Evolutionary conservation across 768 basidiomycete species (phyloP).

Genomic region (Hericium rajendrae): DNA sequence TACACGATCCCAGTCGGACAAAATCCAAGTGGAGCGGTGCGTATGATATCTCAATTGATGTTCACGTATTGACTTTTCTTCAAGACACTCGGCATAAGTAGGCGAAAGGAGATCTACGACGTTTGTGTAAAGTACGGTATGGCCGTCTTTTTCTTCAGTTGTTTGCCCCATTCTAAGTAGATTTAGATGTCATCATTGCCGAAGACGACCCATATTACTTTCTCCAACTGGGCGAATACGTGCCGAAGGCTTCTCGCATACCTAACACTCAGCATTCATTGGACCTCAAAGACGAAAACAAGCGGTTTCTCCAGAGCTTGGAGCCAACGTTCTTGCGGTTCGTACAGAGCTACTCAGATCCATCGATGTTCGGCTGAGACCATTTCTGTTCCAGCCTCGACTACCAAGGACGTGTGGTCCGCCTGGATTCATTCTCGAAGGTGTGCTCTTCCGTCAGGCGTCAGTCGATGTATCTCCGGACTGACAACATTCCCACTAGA

Average conservation of each 20-base stretch:
- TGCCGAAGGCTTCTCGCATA: slow-evolving; percentile 32
- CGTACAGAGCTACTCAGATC: neutral
- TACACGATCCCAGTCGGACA: slow-evolving; percentile 78
- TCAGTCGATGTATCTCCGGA: neutral
- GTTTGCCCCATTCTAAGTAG: neutral
- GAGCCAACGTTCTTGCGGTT: slow-evolving; percentile 54
- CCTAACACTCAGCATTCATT: slow-evolving; percentile 4
- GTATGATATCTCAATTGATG: slow-evolving; percentile 15
- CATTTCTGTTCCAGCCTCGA: slow-evolving; percentile 36
- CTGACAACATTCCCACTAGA: slow-evolving; percentile 30
- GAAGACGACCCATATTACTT: slow-evolving; percentile 84
- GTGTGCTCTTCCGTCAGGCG: slow-evolving; percentile 19
- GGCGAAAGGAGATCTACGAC: slow-evolving; percentile 77
- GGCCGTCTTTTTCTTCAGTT: slow-evolving; percentile 1
- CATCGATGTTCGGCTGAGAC: neutral
- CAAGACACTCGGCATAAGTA: slow-evolving; percentile 47
- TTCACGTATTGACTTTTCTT: neutral
- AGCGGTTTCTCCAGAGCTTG: slow-evolving; percentile 44
- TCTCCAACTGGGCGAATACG: slow-evolving; percentile 52
- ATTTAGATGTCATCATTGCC: slow-evolving; percentile 59
- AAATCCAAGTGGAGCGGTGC: slow-evolving; percentile 69
- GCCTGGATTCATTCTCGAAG: slow-evolving; percentile 76
- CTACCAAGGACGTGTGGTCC: slow-evolving; percentile 75
- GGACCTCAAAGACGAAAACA: slow-evolving; percentile 21
- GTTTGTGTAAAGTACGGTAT: slow-evolving; percentile 72